These are phyloP conservation scores for Benincasa hispida DNA, from an alignment of 306 rosid genomes.

Conservation along the genomic window DNA sequence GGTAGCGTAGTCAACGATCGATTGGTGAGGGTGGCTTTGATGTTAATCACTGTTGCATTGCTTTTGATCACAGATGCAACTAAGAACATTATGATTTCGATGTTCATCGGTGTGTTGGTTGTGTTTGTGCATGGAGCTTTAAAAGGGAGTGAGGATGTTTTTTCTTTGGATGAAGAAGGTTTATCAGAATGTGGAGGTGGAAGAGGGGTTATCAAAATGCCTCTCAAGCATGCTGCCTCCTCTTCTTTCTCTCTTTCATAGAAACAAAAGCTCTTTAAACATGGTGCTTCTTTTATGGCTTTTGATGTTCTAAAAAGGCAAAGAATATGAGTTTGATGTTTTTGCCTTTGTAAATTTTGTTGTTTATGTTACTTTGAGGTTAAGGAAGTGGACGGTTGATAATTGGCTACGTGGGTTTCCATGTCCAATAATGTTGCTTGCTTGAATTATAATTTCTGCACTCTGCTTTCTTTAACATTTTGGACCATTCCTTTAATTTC, in stretches of 20 bases:
- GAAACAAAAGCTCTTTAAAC: neutral
- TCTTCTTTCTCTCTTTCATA: slow-evolving; percentile 35
- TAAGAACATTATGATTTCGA: slow-evolving; percentile 23
- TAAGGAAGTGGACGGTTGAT: neutral
- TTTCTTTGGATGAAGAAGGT: slow-evolving; percentile 31
- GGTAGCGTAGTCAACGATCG: slow-evolving; percentile 30
- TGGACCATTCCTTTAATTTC: neutral
- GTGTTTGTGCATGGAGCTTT: slow-evolving; percentile 32
- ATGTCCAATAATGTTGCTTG: neutral
- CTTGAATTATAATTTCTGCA: neutral
- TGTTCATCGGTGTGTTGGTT: slow-evolving; percentile 19
- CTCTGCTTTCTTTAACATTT: neutral
- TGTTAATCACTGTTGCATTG: slow-evolving; percentile 21
- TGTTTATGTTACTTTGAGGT: neutral
- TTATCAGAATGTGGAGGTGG: slow-evolving; percentile 10
- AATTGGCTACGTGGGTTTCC: neutral
- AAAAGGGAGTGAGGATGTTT: slow-evolving; percentile 45
- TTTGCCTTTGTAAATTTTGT: neutral
- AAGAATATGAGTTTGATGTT: neutral
- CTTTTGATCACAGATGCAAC: slow-evolving; percentile 31
- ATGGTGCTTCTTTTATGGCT: neutral
- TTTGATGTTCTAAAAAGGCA: neutral
- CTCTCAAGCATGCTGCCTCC: slow-evolving; percentile 52
- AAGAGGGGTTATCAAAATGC: slow-evolving; percentile 24
- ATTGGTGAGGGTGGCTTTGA: slow-evolving; percentile 19